Evolutionary conservation across 306 rosid genomes (phyloP).

Genomic region (Trichosanthes truncata): DNA sequence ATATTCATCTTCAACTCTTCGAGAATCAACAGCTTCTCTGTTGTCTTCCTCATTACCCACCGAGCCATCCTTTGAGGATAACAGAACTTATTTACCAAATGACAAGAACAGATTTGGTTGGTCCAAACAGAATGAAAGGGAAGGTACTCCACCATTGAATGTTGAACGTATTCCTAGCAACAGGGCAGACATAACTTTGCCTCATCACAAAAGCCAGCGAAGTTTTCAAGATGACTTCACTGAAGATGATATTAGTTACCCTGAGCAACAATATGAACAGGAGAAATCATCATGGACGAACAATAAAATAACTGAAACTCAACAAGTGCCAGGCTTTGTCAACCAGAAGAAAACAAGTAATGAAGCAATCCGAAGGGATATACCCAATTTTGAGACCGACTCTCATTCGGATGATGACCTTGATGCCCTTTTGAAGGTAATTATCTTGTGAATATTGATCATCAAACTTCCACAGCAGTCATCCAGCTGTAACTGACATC

Average conservation of each 20-base stretch:
- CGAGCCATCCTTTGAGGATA: conserved; percentile 56
- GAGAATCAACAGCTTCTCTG: conserved; percentile 67
- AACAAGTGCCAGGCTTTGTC: conserved; percentile 25
- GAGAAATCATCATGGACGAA: conserved; percentile 30
- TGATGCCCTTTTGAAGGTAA: conserved; percentile 65
- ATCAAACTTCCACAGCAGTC: neutral
- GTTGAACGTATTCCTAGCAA: conserved; percentile 53
- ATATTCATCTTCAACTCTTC: conserved; percentile 55
- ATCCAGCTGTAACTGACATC: conserved; percentile 15
- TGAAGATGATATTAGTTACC: conserved; percentile 39
- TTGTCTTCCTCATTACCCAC: conserved; percentile 43
- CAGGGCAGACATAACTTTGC: conserved; percentile 42
- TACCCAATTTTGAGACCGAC: conserved; percentile 22
- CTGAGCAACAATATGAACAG: conserved; percentile 34
- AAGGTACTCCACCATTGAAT: conserved; percentile 44
- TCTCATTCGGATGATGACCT: conserved; percentile 53
- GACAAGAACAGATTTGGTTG: conserved; percentile 65
- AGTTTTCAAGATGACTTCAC: conserved; percentile 35
- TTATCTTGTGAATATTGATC: neutral
- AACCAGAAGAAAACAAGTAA: conserved; percentile 32
- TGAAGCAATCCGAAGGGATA: conserved; percentile 17
- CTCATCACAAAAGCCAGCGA: conserved; percentile 35
- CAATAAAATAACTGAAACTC: conserved; percentile 31
- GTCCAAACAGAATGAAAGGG: conserved; percentile 61
- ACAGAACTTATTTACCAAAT: conserved; percentile 28